Evolutionary conservation across 1,284 basidiomycete genomes (phyloP).

Genomic region (Ustilago bromivora): DNA sequence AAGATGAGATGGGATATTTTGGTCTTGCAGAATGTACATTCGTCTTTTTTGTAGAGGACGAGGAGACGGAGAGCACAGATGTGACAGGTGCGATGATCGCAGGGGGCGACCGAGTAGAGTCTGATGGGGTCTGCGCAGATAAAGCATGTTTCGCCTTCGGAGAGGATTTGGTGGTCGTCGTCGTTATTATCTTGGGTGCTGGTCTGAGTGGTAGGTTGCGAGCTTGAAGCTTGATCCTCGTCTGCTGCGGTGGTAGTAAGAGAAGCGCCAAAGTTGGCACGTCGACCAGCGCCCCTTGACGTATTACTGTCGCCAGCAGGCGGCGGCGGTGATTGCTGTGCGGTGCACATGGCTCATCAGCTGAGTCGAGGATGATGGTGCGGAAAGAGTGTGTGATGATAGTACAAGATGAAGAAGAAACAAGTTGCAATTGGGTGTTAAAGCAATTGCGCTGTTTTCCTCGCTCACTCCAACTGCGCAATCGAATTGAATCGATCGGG

Average conservation of each 20-base stretch:
- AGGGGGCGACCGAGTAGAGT: slow-evolving; percentile 87
- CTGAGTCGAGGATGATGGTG: background rate
- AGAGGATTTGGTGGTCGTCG: slow-evolving; percentile 71
- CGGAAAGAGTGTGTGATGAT: no score
- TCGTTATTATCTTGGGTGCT: slow-evolving; percentile 6
- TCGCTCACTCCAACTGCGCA: no score
- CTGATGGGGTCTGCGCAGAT: slow-evolving; percentile 96
- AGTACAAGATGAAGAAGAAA: no score
- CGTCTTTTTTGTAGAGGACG: slow-evolving; percentile 85
- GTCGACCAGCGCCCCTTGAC: slow-evolving; percentile 33
- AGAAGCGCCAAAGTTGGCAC: slow-evolving; percentile 56
- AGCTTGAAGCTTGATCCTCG: background rate
- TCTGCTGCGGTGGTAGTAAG: slow-evolving; percentile 23
- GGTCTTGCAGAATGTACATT: slow-evolving; percentile 98
- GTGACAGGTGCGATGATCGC: slow-evolving; percentile 92
- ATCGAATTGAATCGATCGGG: no score
- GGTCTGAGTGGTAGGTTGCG: background rate
- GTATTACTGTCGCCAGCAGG: slow-evolving; percentile 7
- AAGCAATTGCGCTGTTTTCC: no score
- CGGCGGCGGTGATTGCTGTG: slow-evolving; percentile 19
- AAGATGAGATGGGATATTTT: slow-evolving; percentile 85
- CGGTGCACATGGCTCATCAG: slow-evolving; percentile 18
- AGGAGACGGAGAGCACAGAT: slow-evolving; percentile 90
- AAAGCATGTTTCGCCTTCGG: slow-evolving; percentile 77
- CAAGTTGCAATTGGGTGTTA: no score